A percentile compares a stretch with the other conserved stretches of the same genome.
Evolutionary conservation across 2,329 filamentous ascomycete genomes (phyloP).

Genomic region (Fusarium nodosum): DNA sequence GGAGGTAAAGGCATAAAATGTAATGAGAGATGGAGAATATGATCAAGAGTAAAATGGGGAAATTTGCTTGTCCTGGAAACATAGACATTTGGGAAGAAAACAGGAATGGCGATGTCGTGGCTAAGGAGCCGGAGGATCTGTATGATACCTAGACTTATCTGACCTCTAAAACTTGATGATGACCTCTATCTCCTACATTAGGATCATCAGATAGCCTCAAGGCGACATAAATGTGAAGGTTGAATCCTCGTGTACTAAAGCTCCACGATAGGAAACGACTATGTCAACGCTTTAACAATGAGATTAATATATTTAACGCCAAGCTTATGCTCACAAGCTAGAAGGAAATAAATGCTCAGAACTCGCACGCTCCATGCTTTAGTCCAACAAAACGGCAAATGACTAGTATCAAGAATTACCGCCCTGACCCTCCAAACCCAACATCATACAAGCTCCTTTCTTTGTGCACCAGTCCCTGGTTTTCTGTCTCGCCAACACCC

Average conservation of each 20-base stretch:
- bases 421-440: slow-evolving; percentile 46
- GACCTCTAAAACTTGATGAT: slow-evolving; percentile 48
- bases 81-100: slow-evolving; percentile 35
- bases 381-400: slow-evolving; percentile 4
- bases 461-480: slow-evolving; percentile 41
- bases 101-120: slow-evolving; percentile 29
- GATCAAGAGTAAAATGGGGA: slow-evolving; percentile 40
- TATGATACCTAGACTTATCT: slow-evolving; percentile 54
- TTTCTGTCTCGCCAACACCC: slow-evolving; percentile 21
- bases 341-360: slow-evolving; percentile 13
- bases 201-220: neutral
- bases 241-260: neutral
- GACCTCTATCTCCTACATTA: slow-evolving; percentile 37
- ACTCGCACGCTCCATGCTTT: slow-evolving; percentile 41
- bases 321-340: slow-evolving; percentile 27
- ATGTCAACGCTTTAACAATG: neutral
- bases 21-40: slow-evolving; percentile 42
- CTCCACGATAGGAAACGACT: neutral
- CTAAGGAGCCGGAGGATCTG: slow-evolving; percentile 52
- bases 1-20: slow-evolving; percentile 67
- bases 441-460: slow-evolving; percentile 51
- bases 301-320: slow-evolving; percentile 2
- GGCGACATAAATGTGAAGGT: neutral
- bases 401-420: slow-evolving; percentile 11
- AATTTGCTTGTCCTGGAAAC: slow-evolving; percentile 30